Evolutionary conservation across 2,329 filamentous ascomycete genomes (phyloP).

Genomic region (Eutypa lata): DNA sequence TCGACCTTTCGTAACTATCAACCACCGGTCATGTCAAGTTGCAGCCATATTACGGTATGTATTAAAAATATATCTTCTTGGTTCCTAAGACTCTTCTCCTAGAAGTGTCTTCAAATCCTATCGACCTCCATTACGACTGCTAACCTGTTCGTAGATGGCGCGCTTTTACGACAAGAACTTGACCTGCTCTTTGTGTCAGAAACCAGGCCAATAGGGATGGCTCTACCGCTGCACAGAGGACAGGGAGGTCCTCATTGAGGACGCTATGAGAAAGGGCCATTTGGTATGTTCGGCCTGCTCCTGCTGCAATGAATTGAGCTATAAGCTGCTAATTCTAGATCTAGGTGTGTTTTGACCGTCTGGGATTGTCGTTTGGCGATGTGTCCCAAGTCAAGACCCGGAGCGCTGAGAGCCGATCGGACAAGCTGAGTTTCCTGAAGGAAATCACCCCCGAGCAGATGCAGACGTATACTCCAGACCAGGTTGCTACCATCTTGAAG

Average conservation of each 20-base stretch:
- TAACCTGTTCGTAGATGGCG: conserved; percentile 65
- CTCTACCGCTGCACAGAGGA: conserved; percentile 62
- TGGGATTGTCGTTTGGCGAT: conserved; percentile 35
- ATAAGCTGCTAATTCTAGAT: conserved; percentile 8
- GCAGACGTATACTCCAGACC: conserved; percentile 41
- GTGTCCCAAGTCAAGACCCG: conserved; percentile 33
- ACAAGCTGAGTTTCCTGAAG: conserved; percentile 42
- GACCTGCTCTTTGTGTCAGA: conserved; percentile 57
- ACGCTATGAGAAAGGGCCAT: conserved; percentile 27
- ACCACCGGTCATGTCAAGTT: too few relatives aligned
- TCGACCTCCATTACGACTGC: conserved; percentile 38
- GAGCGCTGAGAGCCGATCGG: conserved; percentile 37
- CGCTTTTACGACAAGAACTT: conserved; percentile 55
- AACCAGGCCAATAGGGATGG: conserved; percentile 61
- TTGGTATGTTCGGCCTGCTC: conserved; percentile 16
- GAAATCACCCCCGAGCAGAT: conserved; percentile 43
- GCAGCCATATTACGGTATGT: too few relatives aligned
- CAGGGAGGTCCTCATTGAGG: conserved; percentile 35
- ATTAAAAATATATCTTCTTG: too few relatives aligned
- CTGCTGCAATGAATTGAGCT: not conserved
- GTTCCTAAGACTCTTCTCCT: too few relatives aligned
- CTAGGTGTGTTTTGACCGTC: conserved; percentile 21
- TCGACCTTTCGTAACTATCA: too few relatives aligned
- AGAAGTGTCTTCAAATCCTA: too few relatives aligned
- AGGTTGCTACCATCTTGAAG: conserved; percentile 44